phyloP scores from a whole-genome alignment of 495 filamentous ascomycete genomes.

The Pyrenula massariospora region DNA sequence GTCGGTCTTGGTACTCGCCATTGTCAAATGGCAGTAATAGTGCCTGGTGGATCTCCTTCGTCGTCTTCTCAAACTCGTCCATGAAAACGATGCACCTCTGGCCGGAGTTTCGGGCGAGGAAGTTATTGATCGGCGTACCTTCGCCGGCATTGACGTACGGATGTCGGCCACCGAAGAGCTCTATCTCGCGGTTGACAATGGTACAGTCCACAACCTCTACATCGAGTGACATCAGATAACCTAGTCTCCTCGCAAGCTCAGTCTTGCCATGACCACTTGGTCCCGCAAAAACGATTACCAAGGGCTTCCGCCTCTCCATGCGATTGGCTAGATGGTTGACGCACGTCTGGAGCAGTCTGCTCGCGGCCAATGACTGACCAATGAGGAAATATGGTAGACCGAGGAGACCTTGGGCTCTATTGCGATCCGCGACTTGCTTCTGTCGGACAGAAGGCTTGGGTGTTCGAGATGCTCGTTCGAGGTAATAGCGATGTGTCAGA shows the following conservation, averaged over 20 bases:
- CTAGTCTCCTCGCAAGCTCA: conserved; percentile 31
- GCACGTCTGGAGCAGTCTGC: conserved; percentile 16
- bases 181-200: conserved; percentile 17
- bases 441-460: conserved; percentile 14
- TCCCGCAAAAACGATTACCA: conserved; percentile 35
- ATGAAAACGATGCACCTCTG: conserved; percentile 36
- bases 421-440: conserved; percentile 18
- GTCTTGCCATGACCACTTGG: conserved; percentile 43
- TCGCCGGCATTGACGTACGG: conserved; percentile 21
- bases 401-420: conserved; percentile 21
- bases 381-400: conserved; percentile 32
- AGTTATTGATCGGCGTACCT: conserved; percentile 40
- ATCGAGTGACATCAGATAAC: conserved; percentile 21
- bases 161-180: conserved; percentile 33
- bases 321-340: conserved; percentile 15
- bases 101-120: conserved; percentile 29
- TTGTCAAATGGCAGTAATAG: conserved; percentile 33
- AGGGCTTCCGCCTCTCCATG: conserved; percentile 4
- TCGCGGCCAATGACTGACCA: conserved; percentile 29
- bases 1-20: conserved; percentile 34
- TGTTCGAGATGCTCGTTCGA: conserved; percentile 20
- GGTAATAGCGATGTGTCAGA: conserved; percentile 32
- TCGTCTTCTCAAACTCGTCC: conserved; percentile 49
- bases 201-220: conserved; percentile 33
- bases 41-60: conserved; percentile 22